Base-by-base conservation (phyloP, 371 early-diverging fungal genomes). In the Zychaea mexicana region DNA sequence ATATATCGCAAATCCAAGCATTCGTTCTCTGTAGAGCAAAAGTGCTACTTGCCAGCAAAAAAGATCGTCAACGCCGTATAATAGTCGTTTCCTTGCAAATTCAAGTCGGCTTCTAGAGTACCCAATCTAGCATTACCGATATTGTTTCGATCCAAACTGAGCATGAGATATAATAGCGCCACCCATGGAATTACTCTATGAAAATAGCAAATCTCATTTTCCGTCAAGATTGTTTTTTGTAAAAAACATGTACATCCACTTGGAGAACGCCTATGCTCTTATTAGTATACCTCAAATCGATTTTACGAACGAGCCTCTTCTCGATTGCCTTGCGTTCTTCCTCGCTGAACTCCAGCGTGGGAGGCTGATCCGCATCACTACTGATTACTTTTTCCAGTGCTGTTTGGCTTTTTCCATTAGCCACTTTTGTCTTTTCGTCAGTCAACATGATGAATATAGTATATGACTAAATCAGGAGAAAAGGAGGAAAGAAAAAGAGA, bases 51-150 rank as follows among this genome's bases (percentile, higher is more conserved):
- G 72, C 77, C 78, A 22, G 74, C 72, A 68, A 77, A 78, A 38
- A 78, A 78, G 22, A 78, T 75, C 1, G 72, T 68, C 30, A 80
- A 38, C 8, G 81, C 78, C 1, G 73, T 75, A 33, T 77, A 77
- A 64, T 75, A 80, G 8, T 80, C 72, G 47, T 77, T 77, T 9
- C 77, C 76, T 3, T 55, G 59, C 2, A 80, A 28, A 52, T 72
- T 46, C 38, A 80, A 60, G 61, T 80, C 81, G 3, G 60, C 58
- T 58, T 80, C 81, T 12, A 77, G 47, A 2, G 70, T 38, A 4
- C 81, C 78, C 6, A 77, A 60, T n/a, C 74, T 59, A 6, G 81
- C 81, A 66, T 80, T 80, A 27, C 80, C 80, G 31, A 80, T 80
- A 65, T 80, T 80, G 31, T 74, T 74, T 47, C 80, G 69, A 64